Base-by-base conservation (phyloP, 2,329 filamentous ascomycete species). In the Plectosphaerella sp. region DNA sequence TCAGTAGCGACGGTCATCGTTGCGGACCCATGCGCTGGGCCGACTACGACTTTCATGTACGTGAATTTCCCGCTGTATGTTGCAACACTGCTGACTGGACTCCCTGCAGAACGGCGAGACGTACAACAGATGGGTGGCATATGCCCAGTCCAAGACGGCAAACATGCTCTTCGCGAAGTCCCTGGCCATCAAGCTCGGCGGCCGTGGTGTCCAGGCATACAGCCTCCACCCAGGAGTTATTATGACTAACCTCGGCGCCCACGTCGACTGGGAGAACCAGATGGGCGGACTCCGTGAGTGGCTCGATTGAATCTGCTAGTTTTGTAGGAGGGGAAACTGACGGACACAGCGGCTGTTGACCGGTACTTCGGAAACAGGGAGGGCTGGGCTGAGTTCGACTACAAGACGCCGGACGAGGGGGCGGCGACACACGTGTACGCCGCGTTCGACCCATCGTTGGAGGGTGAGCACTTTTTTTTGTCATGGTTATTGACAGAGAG, bases 101-200 rank as follows among this genome's bases (percentile, higher is more conserved):
- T 59, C 57, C 42, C 25, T 20, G 22, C 25, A 55, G 24, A 46
- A 48, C 3, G 61, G 55, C 28, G 54, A 58, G 25, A 52, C 45
- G 6, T 65, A 64, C 50, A 52, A 62, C 16, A 57, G 45, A n/a
- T 71, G 65, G 66, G 14, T 47, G 3, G 63, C 66, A 2, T 72
- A 72, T n/a, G 70, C 63, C 2, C 70, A 72, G 52, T 63, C 66
- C 36, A 72, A 72, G 56, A 69, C 70, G 1, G 66, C 68, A 7
- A 69, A 67, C 42, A 68, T 68, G 37, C 36, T 53, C 39, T 51
- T 53, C 16, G 28, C 52, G 9, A 24, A 51, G n/a, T 47, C 43
- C 20, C 37, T 53, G 2, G 48, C 48, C 12, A 48, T 54, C 49
- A 54, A 53, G 37, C 52, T 59, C 25, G 49, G 54, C 6, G 18